phyloP scores from a whole-genome alignment of 257 asterid genomes.

The Agastache rugosa region DNA sequence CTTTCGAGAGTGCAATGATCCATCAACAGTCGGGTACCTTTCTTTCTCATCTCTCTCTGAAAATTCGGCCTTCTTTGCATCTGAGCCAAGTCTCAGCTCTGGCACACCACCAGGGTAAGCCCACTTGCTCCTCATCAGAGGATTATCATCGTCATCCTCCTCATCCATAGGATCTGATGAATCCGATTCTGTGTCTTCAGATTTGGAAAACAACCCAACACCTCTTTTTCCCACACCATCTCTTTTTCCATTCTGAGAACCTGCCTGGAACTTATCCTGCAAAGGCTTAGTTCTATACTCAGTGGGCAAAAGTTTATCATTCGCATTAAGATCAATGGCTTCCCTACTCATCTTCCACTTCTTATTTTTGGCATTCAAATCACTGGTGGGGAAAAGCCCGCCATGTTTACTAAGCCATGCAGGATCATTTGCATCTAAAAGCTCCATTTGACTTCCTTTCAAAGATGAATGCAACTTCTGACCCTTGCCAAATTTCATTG shows the following conservation, averaged over 20 bases:
- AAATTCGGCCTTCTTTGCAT: conserved; percentile 53
- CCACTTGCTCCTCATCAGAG: conserved; percentile 96
- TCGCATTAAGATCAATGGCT: conserved; percentile 56
- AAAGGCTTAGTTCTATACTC: conserved; percentile 54
- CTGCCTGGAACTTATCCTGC: conserved; percentile 52
- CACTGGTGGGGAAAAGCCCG: conserved; percentile 55
- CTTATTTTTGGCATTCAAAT: conserved; percentile 56
- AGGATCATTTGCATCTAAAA: conserved; percentile 57
- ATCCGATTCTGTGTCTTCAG: conserved; percentile 95
- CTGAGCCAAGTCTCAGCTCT: conserved; percentile 53
- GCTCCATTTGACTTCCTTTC: conserved; percentile 65
- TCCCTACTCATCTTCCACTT: conserved; percentile 67
- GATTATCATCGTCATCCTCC: conserved; percentile 78
- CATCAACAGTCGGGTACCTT: conserved; percentile 54
- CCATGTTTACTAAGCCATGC: conserved; percentile 58
- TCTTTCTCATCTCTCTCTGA: conserved; percentile 59
- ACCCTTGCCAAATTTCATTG: conserved; percentile 65
- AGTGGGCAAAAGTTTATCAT: conserved; percentile 53
- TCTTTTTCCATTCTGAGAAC: conserved; percentile 58
- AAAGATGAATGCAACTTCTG: conserved; percentile 56
- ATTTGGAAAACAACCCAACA: conserved; percentile 45
- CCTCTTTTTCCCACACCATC: conserved; percentile 56
- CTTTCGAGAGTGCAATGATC: conserved; percentile 50
- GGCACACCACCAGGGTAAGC: conserved; percentile 79
- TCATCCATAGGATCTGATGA: conserved; percentile 81